Percentiles rank a stretch among this genome's conserved stretches.
Evolutionary conservation across 2,329 filamentous ascomycete species (phyloP).

Genomic region (Aspergillus udagawae): DNA sequence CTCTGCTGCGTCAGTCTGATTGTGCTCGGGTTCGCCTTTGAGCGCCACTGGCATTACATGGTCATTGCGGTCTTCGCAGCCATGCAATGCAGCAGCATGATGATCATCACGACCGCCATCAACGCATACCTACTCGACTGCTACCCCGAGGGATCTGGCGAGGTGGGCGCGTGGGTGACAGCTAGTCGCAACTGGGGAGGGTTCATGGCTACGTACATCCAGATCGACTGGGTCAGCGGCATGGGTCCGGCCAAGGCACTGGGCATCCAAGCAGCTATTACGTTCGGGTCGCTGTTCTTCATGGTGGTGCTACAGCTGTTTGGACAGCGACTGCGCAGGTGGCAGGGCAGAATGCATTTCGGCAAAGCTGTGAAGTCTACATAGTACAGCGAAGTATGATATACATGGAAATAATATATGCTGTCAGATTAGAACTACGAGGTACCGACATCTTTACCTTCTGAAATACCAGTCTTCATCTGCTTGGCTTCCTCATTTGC

Average conservation of each 20-base stretch:
- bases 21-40: constrained; percentile 47
- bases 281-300: constrained; percentile 31
- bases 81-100: constrained; percentile 52
- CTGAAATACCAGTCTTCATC: too few relatives aligned
- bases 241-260: constrained; percentile 42
- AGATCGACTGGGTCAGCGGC: constrained; percentile 48
- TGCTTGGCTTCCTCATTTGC: too few relatives aligned
- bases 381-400: too few relatives aligned
- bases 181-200: constrained; percentile 46
- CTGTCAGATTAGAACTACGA: too few relatives aligned
- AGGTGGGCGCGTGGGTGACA: constrained; percentile 44
- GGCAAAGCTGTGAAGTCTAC: neutral
- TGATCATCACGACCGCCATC: constrained; percentile 50
- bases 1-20: constrained; percentile 21
- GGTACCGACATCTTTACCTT: too few relatives aligned
- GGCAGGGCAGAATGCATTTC: constrained; percentile 28
- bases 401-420: too few relatives aligned
- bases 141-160: constrained; percentile 33
- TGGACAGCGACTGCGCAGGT: constrained; percentile 32
- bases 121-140: constrained; percentile 50
- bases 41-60: constrained; percentile 48
- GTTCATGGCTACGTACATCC: constrained; percentile 41
- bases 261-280: constrained; percentile 44
- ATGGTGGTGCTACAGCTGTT: constrained; percentile 33
- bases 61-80: constrained; percentile 46